Evolutionary conservation across 148 eudicot species (phyloP).

Genomic region (Camellia japonica): DNA sequence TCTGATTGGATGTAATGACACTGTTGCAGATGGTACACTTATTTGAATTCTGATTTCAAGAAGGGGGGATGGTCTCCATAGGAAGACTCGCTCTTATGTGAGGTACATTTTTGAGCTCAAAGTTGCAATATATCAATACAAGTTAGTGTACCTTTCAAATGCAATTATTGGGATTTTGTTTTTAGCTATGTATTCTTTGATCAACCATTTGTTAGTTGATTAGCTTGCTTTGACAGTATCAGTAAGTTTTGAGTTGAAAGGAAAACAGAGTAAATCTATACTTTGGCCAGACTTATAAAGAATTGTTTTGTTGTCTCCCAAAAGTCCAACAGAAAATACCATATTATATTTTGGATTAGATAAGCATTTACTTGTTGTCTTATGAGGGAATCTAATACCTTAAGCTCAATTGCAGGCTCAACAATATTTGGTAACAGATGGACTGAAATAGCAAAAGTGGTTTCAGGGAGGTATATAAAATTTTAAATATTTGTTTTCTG

Average conservation of each 20-base stretch:
- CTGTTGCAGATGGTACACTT: conserved; percentile 79
- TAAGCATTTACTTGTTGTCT: neutral
- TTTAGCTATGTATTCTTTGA: neutral
- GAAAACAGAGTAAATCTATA: neutral
- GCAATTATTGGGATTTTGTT: neutral
- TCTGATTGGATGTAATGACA: conserved; percentile 15
- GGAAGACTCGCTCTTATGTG: conserved; percentile 93
- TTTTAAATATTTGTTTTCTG: neutral
- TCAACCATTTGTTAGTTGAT: neutral
- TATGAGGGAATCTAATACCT: conserved; percentile 4
- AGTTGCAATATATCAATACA: neutral
- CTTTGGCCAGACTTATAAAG: neutral
- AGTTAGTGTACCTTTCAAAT: neutral
- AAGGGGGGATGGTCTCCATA: conserved; percentile 98
- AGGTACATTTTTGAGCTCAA: conserved; percentile 41
- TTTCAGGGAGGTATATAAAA: conserved; percentile 75
- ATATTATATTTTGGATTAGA: neutral
- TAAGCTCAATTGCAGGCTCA: conserved; percentile 69
- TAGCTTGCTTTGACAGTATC: conserved; percentile 8
- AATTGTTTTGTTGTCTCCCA: conserved; percentile 12
- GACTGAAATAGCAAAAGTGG: conserved; percentile 99
- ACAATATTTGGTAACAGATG: conserved; percentile 88
- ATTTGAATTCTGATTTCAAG: conserved; percentile 91
- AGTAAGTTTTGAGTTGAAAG: neutral
- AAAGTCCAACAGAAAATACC: neutral